phyloP scores from a whole-genome alignment of 306 rosid species.

The Cicer bijugum region DNA sequence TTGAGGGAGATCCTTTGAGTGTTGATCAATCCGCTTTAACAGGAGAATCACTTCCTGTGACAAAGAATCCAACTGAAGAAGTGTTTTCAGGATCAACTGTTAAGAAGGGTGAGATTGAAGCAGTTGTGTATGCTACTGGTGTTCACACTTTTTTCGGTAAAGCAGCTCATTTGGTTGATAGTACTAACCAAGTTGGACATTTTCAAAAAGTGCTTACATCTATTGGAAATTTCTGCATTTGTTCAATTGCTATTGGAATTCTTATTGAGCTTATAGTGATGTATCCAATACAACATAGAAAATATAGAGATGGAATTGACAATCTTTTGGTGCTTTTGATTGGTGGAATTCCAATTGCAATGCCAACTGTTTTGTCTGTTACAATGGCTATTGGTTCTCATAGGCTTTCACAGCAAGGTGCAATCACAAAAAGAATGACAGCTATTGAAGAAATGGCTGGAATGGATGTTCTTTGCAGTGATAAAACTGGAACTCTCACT shows the following conservation, averaged over 20 bases:
- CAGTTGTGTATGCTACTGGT: conserved; percentile 92
- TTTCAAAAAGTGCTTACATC: conserved; percentile 95
- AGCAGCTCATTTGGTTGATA: conserved; percentile 96
- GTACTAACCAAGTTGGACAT: conserved; percentile 96
- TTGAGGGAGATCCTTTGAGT: conserved; percentile 89
- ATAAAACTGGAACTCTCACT: conserved; percentile 94
- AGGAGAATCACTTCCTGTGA: no score
- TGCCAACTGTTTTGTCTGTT: conserved; percentile 98
- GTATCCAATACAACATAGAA: conserved; percentile 85
- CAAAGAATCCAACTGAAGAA: conserved; percentile 73
- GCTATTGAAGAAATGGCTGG: conserved; percentile 99
- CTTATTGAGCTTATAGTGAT: conserved; percentile 73
- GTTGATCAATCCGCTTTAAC: conserved; percentile 97
- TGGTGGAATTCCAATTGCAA: conserved; percentile 97
- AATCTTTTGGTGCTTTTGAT: conserved; percentile 90
- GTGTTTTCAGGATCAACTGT: conserved; percentile 95
- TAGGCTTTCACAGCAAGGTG: conserved; percentile 93
- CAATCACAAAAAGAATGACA: conserved; percentile 94
- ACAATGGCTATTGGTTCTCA: conserved; percentile 99
- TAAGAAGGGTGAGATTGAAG: conserved; percentile 95
- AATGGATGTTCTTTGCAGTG: conserved; percentile 97
- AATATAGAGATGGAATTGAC: conserved; percentile 88
- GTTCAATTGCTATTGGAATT: conserved; percentile 85
- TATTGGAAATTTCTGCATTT: conserved; percentile 92
- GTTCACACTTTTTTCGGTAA: conserved; percentile 96